Evolutionary conservation across 202 grass and related monocot genomes (phyloP), one percentile per base, ranked within the genome.

Genomic region (Bolboschoenoplectus hybrid): DNA sequence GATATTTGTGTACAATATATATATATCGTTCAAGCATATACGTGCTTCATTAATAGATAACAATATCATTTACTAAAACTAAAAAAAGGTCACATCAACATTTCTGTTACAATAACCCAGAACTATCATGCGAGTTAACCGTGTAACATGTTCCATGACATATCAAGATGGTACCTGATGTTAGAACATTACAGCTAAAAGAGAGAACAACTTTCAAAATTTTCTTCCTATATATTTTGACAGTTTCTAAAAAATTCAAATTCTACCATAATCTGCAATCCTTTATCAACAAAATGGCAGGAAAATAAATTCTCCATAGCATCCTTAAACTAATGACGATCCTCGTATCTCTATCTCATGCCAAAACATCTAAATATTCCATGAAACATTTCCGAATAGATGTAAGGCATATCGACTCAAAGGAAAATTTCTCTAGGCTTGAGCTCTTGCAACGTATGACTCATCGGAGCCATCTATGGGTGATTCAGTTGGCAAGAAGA

Each of bases 381-480:
- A 55, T 85, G 38, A 41, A 69, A 46, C 75, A 89, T 87, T 49
- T 91, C 63, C 89, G 88, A 52, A 57, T 91, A 81, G 53, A 81
- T 67, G 76, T 94, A 76, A 94, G 84, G 56, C 90, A 91, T 81
- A 81, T 92, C 20, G 89, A 94, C 85, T 83, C 87, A 34, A 45
- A 78, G 5, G 38, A 56, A 77, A 92, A 92, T 81, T 87, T 89
- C 82, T 85, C 90, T 13, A 85, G 82, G 78, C 49, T 89, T 12
- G 74, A 92, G 90, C 85, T 94, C 57, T 65, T 92, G 38, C 90
- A 87, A 49, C 85, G 87, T 11, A 89, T 84, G 44, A 88, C 87
- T 36, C 67, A 44, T 11, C 88, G 93, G 71, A 95, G 93, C 88
- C 85, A 77, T 63, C 89, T 89, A 75, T 14, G 81, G 12, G 56